Base-by-base conservation (phyloP, 495 filamentous ascomycete species). In the Opeltia flavorubescens region DNA sequence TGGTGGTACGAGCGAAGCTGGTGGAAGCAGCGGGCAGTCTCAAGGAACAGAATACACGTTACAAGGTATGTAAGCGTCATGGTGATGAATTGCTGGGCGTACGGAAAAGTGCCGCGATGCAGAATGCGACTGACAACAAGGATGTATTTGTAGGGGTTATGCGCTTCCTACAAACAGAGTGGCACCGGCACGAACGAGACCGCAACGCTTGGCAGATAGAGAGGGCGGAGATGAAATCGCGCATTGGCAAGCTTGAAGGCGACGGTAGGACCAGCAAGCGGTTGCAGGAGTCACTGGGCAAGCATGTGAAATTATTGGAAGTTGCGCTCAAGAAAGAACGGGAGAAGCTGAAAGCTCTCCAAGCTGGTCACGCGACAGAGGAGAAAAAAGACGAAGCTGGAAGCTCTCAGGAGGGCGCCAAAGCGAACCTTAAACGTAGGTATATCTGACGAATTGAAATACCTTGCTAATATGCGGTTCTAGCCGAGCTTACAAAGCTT, bases 121-220 rank as follows among this genome's bases (percentile, higher is more conserved):
- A 30, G 29, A 15, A n/a, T 13, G 12, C n/a, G 30, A 15, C 25
- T 29, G n/a, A 29, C 29, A 44, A 8, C 26, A 13, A 5, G 18
- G 25, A 41, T 43, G 47, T 43, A 31, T 28, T 24, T 20, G 29
- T 54, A 96, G 89, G 91, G 59, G 91, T 99, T 29, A 99, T 99
- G 91, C 88, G 91, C 62, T 96, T 96, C 63, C 79, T 99, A 28
- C 93, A 96, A 69, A 89, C 89, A 29, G 91, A 99, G 76, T 96
- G 91, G 91, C 93, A 99, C 63, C 81, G 86, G 52, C 89, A 96
- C 59, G 91, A 99, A 63, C 84, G 91, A 66, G 93, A 95, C 56
- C 82, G 93, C 55, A 99, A 99, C 63, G 83, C 86, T 18, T 99
- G 91, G 91, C 91, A 96, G 59, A 98, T 98, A 60, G 91, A 98